Conservation (phyloP, 345 rosid genomes). For the Linum trigynum region DNA sequence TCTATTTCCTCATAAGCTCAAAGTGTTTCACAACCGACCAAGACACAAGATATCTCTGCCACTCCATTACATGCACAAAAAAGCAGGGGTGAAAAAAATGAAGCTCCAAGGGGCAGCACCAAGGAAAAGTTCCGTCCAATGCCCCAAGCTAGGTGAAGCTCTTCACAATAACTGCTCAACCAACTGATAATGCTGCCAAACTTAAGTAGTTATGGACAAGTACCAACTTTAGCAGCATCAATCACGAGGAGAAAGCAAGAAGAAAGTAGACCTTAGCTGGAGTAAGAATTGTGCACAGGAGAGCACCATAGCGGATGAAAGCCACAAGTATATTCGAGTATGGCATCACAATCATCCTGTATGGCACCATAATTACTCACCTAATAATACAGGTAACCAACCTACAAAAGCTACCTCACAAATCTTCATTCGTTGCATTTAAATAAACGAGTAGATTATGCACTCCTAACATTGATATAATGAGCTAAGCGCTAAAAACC, state of each 20-base stretch:
- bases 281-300: constrained; percentile 45
- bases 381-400: constrained; percentile 47
- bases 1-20: constrained; percentile 5
- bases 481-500: too few relatives aligned
- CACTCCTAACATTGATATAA: too few relatives aligned
- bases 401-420: constrained; percentile 28
- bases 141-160: neutral
- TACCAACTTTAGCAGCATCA: constrained; percentile 12
- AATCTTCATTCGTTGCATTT: too few relatives aligned
- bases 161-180: neutral
- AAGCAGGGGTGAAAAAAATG: neutral
- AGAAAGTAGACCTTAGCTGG: constrained; percentile 43
- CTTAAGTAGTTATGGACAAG: constrained; percentile 8
- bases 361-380: constrained; percentile 58
- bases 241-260: constrained; percentile 32
- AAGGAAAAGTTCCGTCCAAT: neutral
- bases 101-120: neutral
- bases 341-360: constrained; percentile 39
- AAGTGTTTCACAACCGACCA: neutral
- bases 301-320: constrained; percentile 45
- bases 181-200: constrained; percentile 2
- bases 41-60: neutral
- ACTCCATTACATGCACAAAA: neutral
- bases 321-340: constrained; percentile 37
- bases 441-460: too few relatives aligned